Conservation (phyloP, 148 eudicot species). For the Suaeda aralocaspica region DNA sequence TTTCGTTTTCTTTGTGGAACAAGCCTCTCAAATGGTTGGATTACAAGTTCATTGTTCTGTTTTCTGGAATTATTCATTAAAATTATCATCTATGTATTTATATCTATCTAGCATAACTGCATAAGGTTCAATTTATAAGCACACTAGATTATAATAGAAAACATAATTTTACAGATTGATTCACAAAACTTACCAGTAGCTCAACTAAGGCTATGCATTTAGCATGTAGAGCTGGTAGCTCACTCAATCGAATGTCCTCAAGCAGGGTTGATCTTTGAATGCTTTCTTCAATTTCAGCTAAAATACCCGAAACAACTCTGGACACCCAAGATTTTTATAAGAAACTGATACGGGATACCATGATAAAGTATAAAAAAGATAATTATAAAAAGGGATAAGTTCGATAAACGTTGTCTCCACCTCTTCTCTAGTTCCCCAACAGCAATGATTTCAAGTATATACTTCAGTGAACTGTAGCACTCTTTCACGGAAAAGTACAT, state of each 20-base stretch:
- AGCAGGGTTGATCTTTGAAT: slow-evolving; percentile 57
- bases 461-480: slow-evolving; percentile 78
- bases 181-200: slow-evolving; percentile 55
- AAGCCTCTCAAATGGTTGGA: too few relatives aligned
- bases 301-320: slow-evolving; percentile 61
- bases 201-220: slow-evolving; percentile 63
- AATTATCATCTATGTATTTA: too few relatives aligned
- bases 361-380: background rate
- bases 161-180: background rate
- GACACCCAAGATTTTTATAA: slow-evolving; percentile 11
- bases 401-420: slow-evolving; percentile 34
- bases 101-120: too few relatives aligned
- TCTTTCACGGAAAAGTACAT: slow-evolving; percentile 79
- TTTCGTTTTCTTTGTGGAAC: too few relatives aligned
- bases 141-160: slow-evolving; percentile 10
- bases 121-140: slow-evolving; percentile 5
- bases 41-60: too few relatives aligned
- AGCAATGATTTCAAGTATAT: slow-evolving; percentile 61
- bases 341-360: background rate
- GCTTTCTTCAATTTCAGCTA: slow-evolving; percentile 80
- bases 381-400: background rate
- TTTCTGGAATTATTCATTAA: too few relatives aligned
- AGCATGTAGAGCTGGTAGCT: slow-evolving; percentile 60
- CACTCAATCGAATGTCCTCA: slow-evolving; percentile 55
- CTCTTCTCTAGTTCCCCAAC: slow-evolving; percentile 89